Evolutionary conservation across 179 eudicot genomes (phyloP).

Genomic region (Beta macrorhiza): DNA sequence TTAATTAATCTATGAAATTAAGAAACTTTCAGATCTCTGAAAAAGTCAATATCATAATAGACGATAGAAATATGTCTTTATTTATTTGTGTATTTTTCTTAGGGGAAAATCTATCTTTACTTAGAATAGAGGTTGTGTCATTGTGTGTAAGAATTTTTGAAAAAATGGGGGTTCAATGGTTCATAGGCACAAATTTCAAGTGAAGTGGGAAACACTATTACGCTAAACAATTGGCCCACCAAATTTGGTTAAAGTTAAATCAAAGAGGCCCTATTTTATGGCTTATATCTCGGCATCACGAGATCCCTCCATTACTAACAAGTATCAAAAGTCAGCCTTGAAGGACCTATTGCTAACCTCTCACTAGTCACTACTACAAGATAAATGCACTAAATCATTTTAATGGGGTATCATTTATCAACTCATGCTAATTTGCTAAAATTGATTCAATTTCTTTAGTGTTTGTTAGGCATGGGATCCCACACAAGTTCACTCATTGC

Average conservation of each 20-base stretch:
- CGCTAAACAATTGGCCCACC: slow-evolving; percentile 17
- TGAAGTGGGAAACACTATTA: slow-evolving; percentile 22
- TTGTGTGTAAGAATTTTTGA: no score
- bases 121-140: no score
- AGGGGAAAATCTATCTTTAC: no score
- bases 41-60: no score
- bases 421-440: background rate
- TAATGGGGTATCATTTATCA: no score
- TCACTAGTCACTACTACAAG: background rate
- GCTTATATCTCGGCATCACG: slow-evolving; percentile 31
- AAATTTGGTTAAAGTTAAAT: slow-evolving; percentile 16
- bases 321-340: slow-evolving; percentile 20
- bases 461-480: slow-evolving; percentile 14
- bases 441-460: background rate
- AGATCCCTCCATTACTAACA: background rate
- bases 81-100: no score
- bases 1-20: no score
- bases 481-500: background rate
- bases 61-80: no score
- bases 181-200: slow-evolving; percentile 9
- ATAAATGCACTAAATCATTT: background rate
- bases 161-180: no score
- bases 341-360: slow-evolving; percentile 3
- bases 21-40: no score
- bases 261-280: slow-evolving; percentile 29